Percentiles rank a stretch among this genome's conserved stretches.
Evolutionary conservation across 1,139 yeast genomes (phyloP).

Genomic region (Pichia sp.): DNA sequence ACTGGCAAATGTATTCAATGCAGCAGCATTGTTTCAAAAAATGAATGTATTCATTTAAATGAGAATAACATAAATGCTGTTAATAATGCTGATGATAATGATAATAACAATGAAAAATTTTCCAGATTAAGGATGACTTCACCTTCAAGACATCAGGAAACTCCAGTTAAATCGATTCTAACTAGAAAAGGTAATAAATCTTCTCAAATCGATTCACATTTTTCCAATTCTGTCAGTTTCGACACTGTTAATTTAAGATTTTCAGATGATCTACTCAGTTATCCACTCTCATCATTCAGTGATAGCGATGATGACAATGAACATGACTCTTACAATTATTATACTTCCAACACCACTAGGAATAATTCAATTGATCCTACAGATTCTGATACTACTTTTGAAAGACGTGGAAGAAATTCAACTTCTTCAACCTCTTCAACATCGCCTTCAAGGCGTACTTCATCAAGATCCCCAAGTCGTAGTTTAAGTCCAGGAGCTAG

Average conservation of each 20-base stretch:
- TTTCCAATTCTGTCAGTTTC: constrained; percentile 26
- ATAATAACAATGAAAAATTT: too few species aligned
- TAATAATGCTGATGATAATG: too few species aligned
- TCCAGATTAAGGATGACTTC: not conserved
- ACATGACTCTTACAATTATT: not conserved
- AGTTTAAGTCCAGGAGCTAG: constrained; percentile 11
- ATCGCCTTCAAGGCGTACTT: not conserved
- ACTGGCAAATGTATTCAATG: constrained; percentile 15
- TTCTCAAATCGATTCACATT: constrained; percentile 9
- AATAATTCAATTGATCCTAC: too few species aligned
- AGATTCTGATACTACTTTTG: not conserved
- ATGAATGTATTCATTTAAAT: constrained; percentile 7
- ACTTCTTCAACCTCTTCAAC: not conserved
- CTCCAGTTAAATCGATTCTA: constrained; percentile 11
- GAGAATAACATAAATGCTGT: too few species aligned
- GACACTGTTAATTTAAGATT: constrained; percentile 40
- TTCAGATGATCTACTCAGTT: constrained; percentile 21
- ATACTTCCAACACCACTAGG: too few species aligned
- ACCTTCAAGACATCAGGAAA: not conserved
- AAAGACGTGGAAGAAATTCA: constrained; percentile 5
- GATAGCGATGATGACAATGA: constrained; percentile 5
- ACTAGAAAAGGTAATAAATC: constrained; percentile 6
- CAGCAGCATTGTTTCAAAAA: not conserved
- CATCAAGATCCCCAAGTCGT: constrained; percentile 14
- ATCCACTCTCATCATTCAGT: constrained; percentile 12